These are phyloP conservation scores for Choanephora cucurbitarum DNA, from an alignment of 371 early-diverging fungal species.

Conservation along the genomic window DNA sequence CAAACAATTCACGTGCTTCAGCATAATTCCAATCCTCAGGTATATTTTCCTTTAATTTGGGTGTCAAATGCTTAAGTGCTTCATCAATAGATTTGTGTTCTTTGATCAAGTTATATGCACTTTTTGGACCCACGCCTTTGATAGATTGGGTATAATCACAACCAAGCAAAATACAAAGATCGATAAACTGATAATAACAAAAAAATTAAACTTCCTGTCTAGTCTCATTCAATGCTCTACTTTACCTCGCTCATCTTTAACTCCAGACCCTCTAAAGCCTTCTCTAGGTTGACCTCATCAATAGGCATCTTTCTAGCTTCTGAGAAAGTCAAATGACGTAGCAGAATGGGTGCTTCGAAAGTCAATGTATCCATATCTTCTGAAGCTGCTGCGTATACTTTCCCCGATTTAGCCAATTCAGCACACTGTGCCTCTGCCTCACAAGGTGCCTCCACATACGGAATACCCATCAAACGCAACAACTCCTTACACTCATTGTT, in stretches of 20 bases:
- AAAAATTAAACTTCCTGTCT: constrained; percentile 1
- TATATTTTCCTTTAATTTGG: constrained; percentile 70
- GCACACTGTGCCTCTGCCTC: constrained; percentile 99
- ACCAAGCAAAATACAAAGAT: constrained; percentile 98
- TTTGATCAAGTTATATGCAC: constrained; percentile 87
- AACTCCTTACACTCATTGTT: constrained; percentile 95
- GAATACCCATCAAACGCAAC: constrained; percentile 96
- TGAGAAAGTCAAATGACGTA: constrained; percentile 96
- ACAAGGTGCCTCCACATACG: constrained; percentile 95
- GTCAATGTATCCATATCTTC: constrained; percentile 99
- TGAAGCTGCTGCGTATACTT: constrained; percentile 96
- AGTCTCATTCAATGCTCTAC: neutral
- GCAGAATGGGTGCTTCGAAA: constrained; percentile 90
- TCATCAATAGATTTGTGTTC: constrained; percentile 91
- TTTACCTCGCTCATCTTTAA: constrained; percentile 74
- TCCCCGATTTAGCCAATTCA: constrained; percentile 85
- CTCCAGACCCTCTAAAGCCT: constrained; percentile 84
- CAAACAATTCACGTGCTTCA: constrained; percentile 93
- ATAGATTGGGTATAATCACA: constrained; percentile 99
- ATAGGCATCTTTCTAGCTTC: constrained; percentile 79
- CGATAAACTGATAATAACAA: constrained; percentile 86
- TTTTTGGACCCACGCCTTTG: constrained; percentile 95
- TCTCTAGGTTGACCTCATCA: constrained; percentile 85
- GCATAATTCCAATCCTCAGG: constrained; percentile 92
- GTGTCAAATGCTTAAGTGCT: constrained; percentile 75